Evolutionary conservation across 768 basidiomycete species (phyloP).

Genomic region (Suillus weaverae): DNA sequence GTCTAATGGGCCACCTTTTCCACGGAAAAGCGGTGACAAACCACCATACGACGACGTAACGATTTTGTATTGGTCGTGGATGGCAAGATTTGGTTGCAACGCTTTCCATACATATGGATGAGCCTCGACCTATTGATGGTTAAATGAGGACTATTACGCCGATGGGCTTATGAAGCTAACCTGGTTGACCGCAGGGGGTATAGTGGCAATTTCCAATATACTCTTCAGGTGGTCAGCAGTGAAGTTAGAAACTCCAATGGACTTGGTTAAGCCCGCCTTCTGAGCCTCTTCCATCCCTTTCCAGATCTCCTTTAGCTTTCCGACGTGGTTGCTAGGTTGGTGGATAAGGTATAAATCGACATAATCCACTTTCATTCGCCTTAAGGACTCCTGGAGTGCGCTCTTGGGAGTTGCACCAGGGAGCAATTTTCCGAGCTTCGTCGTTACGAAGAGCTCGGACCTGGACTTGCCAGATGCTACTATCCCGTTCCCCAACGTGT

Average conservation of each 20-base stretch:
- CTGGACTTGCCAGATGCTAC: constrained; percentile 50
- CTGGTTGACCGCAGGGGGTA: constrained; percentile 56
- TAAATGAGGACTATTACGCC: background rate
- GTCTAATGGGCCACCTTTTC: constrained; percentile 40
- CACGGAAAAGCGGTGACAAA: constrained; percentile 37
- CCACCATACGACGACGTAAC: constrained; percentile 42
- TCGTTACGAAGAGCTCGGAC: constrained; percentile 60
- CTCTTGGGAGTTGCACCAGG: constrained; percentile 48
- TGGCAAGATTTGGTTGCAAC: constrained; percentile 35
- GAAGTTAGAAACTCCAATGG: constrained; percentile 61
- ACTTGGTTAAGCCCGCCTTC: constrained; percentile 38
- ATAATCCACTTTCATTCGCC: constrained; percentile 51
- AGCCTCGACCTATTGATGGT: constrained; percentile 42
- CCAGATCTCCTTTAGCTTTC: constrained; percentile 55
- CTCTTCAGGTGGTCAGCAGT: constrained; percentile 41
- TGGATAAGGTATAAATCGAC: constrained; percentile 72
- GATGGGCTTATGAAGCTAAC: constrained; percentile 22
- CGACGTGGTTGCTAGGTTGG: constrained; percentile 36
- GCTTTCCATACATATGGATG: constrained; percentile 54
- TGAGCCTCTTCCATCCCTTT: constrained; percentile 59
- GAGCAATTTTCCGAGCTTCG: constrained; percentile 43
- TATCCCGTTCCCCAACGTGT: constrained; percentile 50
- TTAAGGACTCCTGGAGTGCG: constrained; percentile 51
- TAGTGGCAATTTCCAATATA: constrained; percentile 43
- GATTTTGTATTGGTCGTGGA: constrained; percentile 39